Conservation (phyloP, 176 grass and related monocot species). For the Carex scoparia region DNA sequence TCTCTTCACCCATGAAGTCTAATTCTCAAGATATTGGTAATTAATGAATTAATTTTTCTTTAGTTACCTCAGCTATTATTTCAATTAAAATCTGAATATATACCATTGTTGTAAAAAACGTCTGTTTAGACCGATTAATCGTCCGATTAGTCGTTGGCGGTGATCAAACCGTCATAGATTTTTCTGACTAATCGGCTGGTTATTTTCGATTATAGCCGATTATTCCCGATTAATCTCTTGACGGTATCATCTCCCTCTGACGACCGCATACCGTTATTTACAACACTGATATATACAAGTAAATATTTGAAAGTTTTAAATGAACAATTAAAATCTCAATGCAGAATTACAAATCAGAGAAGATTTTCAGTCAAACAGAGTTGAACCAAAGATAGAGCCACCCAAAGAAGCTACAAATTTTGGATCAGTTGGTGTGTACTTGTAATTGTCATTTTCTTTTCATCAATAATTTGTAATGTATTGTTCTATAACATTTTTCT, state of each 20-base stretch:
- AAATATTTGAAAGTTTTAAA: background rate
- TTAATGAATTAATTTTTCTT: slow-evolving; percentile 10
- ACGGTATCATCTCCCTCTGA: no score
- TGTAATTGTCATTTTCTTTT: slow-evolving; percentile 1
- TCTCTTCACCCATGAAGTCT: background rate
- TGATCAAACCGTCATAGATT: no score
- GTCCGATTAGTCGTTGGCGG: no score
- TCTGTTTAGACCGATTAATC: no score
- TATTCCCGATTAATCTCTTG: no score
- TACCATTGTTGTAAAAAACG: no score
- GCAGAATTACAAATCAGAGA: slow-evolving; percentile 10
- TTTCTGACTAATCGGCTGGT: no score
- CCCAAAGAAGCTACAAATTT: slow-evolving; percentile 6
- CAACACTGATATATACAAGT: background rate
- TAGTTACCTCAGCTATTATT: background rate
- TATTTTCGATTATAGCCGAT: no score
- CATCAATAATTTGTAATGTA: no score
- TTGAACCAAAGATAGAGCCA: background rate
- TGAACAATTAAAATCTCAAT: background rate
- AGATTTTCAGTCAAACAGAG: background rate
- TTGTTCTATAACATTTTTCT: background rate
- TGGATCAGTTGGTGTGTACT: slow-evolving; percentile 17
- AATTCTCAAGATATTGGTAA: slow-evolving; percentile 22
- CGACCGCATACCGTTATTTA: no score
- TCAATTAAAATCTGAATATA: background rate